Conservation (phyloP, 164 flowering plant species). For the Taxillus chinensis region DNA sequence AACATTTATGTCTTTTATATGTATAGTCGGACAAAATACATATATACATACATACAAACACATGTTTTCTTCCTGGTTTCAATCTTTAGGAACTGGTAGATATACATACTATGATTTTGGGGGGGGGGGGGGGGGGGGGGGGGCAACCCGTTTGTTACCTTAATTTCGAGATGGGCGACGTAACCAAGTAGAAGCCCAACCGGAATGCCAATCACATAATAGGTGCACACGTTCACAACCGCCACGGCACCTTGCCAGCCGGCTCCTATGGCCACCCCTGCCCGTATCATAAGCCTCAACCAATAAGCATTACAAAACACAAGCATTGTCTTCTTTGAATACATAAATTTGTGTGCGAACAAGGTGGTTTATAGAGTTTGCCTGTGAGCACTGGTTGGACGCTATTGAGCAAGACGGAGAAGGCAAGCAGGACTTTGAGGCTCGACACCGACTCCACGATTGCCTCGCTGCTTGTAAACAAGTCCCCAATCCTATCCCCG, state of each 20-base stretch:
- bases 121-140: neutral
- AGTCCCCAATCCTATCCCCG: slow-evolving; percentile 16
- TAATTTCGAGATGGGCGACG: slow-evolving; percentile 19
- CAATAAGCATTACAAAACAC: neutral
- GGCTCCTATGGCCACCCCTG: slow-evolving; percentile 58
- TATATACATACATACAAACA: too few relatives aligned
- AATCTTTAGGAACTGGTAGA: neutral
- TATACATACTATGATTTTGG: neutral
- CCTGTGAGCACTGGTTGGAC: slow-evolving; percentile 30
- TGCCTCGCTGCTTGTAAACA: slow-evolving; percentile 19
- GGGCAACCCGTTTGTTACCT: slow-evolving; percentile 11
- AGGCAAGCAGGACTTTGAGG: slow-evolving; percentile 22
- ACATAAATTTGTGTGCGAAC: neutral
- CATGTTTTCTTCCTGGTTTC: too few relatives aligned
- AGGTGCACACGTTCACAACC: slow-evolving; percentile 21
- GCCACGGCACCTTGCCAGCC: slow-evolving; percentile 36
- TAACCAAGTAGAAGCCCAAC: slow-evolving; percentile 33
- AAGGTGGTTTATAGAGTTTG: slow-evolving; percentile 1
- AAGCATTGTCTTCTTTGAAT: neutral
- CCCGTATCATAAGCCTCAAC: neutral
- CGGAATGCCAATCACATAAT: slow-evolving; percentile 34
- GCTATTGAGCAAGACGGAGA: slow-evolving; percentile 27
- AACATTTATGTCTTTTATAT: too few relatives aligned
- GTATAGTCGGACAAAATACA: too few relatives aligned
- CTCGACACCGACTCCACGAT: slow-evolving; percentile 22